Evolutionary conservation across 1,284 basidiomycete species (phyloP), one percentile per base, ranked within the genome.

Genomic region (Cryptococcus jaspeensis): DNA sequence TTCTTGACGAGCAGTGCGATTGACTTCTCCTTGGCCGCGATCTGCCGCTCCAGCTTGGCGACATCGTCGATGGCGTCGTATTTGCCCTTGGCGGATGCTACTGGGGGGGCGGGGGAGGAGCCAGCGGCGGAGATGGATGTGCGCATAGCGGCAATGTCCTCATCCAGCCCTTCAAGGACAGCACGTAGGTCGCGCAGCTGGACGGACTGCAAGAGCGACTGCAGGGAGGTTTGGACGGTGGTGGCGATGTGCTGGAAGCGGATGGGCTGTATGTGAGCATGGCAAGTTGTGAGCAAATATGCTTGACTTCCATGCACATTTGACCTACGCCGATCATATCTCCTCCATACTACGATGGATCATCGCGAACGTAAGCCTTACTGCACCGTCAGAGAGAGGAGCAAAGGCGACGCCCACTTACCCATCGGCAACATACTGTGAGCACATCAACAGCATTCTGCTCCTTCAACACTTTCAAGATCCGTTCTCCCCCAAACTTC

Each of bases 241-340:
- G 67, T 58, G 9, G 70, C 64, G 22, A 77, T 77, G 41, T 75
- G 72, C 18, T 70, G 66, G 55, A 76, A 77, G 9, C 75, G 70
- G 15, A 71, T 69, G 2, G 75, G 74, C 73, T 75, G 51, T 7
- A 28, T 56, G 11, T 39, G 18, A 37, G 16, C 25, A 35, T 38
- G 16, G 25, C 12, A 37, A 9, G 18, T 9, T 23, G 39, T 25
- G 11, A 50, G 15, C 7, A 51, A 9, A 51, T 13, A 23, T 22
- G 35, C 12, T 16, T 3, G 15, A 32, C 9, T 4, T 32, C 28
- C 28, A 32, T 32, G 9, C 28, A 18, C 16, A 41, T 28, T 23
- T 18, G 0, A 65, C 72, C 50, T 37, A 75, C 74, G 2, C 74
- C 74, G n/a, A 76, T 63, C 67, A 74, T 67, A 20, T 73, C 70